Evolutionary conservation across 768 basidiomycete species (phyloP).

Genomic region (Tulasnella sp.): DNA sequence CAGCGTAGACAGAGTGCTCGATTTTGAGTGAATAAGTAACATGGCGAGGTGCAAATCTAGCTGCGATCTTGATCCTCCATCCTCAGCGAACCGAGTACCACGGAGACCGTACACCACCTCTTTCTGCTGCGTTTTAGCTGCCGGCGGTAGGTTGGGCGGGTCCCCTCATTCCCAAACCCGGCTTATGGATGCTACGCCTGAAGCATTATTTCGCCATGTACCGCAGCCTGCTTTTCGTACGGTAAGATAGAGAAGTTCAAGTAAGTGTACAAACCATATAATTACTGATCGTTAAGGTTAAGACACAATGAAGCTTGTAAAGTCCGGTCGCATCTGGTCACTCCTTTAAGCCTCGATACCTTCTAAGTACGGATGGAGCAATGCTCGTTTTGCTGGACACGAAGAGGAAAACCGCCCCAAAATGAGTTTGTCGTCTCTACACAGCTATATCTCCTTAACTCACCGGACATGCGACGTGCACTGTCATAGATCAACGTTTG

Average conservation of each 20-base stretch:
- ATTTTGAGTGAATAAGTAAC: too few species aligned
- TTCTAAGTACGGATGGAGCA: constrained; percentile 49
- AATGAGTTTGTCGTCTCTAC: background rate
- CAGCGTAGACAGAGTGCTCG: too few species aligned
- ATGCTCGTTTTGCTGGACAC: constrained; percentile 54
- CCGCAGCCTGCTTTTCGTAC: too few species aligned
- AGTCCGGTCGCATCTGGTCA: background rate
- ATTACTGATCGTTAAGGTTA: background rate
- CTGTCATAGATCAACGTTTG: constrained; percentile 81
- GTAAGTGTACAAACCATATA: background rate
- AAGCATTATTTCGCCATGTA: too few species aligned
- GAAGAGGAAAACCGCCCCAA: background rate
- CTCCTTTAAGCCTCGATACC: constrained; percentile 1
- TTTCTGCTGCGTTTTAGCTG: too few species aligned
- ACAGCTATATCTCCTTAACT: constrained; percentile 32
- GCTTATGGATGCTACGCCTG: too few species aligned
- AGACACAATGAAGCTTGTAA: background rate
- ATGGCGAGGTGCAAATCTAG: too few species aligned
- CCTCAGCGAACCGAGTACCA: too few species aligned
- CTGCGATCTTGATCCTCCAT: too few species aligned
- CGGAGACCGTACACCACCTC: too few species aligned
- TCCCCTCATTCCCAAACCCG: too few species aligned
- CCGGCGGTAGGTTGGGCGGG: too few species aligned
- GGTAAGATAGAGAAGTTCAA: background rate
- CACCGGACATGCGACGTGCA: constrained; percentile 87